Percentiles rank a stretch among this genome's conserved stretches.
phyloP scores from a whole-genome alignment of 78 protist genomes.

The Chrysochromulina tobinii region DNA sequence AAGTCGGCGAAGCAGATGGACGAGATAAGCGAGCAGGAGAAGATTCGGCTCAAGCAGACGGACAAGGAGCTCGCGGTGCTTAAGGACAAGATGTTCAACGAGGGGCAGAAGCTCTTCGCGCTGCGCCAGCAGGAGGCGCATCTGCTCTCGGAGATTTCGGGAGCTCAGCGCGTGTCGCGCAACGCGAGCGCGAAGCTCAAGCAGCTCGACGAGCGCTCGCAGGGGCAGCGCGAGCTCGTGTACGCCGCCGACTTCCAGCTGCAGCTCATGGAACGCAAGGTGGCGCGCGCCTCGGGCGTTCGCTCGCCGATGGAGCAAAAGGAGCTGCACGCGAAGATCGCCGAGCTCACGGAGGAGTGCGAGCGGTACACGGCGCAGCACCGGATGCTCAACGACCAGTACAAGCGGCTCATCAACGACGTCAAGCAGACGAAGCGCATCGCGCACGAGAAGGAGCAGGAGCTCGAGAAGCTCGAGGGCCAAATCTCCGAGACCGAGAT shows the following conservation, averaged over 20 bases:
- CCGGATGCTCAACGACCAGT: neutral
- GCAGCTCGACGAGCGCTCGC: constrained; percentile 60
- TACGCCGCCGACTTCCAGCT: constrained; percentile 78
- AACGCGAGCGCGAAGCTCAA: neutral
- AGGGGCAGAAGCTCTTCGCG: constrained; percentile 55
- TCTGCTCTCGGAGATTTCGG: constrained; percentile 65
- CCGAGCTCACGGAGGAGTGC: constrained; percentile 15
- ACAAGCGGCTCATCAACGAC: constrained; percentile 16
- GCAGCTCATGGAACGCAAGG: constrained; percentile 80
- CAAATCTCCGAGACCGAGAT: neutral
- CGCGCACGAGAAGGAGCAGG: neutral
- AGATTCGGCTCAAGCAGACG: neutral
- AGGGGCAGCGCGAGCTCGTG: constrained; percentile 78
- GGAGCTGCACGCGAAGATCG: constrained; percentile 52
- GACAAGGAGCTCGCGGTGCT: constrained; percentile 54
- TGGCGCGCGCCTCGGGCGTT: constrained; percentile 58
- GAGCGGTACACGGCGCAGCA: neutral
- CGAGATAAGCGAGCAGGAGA: constrained; percentile 24
- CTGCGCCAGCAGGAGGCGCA: constrained; percentile 47
- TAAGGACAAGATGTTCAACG: constrained; percentile 58
- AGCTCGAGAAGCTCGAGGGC: neutral
- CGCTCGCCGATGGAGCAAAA: constrained; percentile 42
- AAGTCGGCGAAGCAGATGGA: constrained; percentile 37
- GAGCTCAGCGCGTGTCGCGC: constrained; percentile 39
- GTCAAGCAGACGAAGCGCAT: neutral